Evolutionary conservation across 2,329 filamentous ascomycete genomes (phyloP), one percentile per base, ranked within the genome.

Genomic region (Aureobasidium sp.): DNA sequence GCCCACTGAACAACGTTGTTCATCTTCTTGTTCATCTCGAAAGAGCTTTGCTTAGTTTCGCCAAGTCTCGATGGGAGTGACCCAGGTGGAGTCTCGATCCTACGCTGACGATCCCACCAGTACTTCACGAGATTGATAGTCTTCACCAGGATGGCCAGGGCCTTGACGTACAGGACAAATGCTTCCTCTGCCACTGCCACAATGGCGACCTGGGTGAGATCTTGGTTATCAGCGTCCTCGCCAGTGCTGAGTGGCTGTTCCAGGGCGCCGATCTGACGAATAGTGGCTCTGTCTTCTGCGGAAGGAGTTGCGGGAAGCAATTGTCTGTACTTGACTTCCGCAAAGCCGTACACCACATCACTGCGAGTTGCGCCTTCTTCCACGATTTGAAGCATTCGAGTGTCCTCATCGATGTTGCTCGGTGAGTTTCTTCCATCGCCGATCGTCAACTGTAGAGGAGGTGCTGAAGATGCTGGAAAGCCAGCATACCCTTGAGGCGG

Each of bases 291-390:
- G 67, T 88, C 85, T 53, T 90, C 86, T 67, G 83, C 84, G 0
- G 89, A 93, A 1, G 93, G 94, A 1, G 90, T 86, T 48, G 94
- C 78, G 3, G 94, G 94, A 55, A 97, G 85, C n/a, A 99, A 82
- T 74, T 99, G 94, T 75, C 95, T 94, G 76, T 95, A 97, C 75
- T 99, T 99, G 71, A 99, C 93, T 76, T 99, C 93, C 6, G 94
- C 94, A 75, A 99, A 97, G 3, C 93, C 92, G 73, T 92, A 99
- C 2, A 99, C 92, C 50, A 97, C 94, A 73, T 99, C 92, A 71
- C 92, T 97, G 42, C 92, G 84, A 36, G 91, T 94, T 1, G 94
- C 94, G 66, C 90, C 88, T 68, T 97, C 92, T 73, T 99, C 93
- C 62, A 97, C 91, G 48, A 85, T 83, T 70, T 91, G 88, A 2